phyloP scores from a whole-genome alignment of 2,329 filamentous ascomycete genomes.

The Chrysosporium keratinophilum region DNA sequence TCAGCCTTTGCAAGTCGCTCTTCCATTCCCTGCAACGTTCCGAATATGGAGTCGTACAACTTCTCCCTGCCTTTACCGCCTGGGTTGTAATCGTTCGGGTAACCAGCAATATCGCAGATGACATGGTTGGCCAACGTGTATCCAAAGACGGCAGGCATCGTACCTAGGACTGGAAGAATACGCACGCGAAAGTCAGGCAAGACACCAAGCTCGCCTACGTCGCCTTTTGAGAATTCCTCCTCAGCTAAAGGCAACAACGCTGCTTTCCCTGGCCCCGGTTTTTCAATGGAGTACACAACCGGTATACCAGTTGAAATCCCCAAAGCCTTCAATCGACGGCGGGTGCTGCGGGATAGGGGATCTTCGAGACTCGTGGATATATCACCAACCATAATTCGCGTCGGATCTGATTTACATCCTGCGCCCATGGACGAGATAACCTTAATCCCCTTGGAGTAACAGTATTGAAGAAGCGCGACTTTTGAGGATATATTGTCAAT shows the following conservation, averaged over 20 bases:
- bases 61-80: conserved; percentile 75
- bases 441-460: conserved; percentile 61
- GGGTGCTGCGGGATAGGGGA: conserved; percentile 71
- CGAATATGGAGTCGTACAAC: conserved; percentile 77
- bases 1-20: conserved; percentile 58
- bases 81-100: conserved; percentile 69
- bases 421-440: conserved; percentile 96
- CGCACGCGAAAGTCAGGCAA: conserved; percentile 86
- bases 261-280: conserved; percentile 81
- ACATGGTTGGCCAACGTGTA: conserved; percentile 87
- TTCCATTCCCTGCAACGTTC: conserved; percentile 63
- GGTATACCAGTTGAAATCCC: conserved; percentile 80
- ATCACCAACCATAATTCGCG: conserved; percentile 78
- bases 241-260: conserved; percentile 76
- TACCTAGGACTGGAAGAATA: conserved; percentile 90
- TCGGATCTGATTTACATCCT: conserved; percentile 81
- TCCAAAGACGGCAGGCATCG: conserved; percentile 95
- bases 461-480: conserved; percentile 80
- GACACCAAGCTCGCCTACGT: conserved; percentile 75
- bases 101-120: conserved; percentile 68
- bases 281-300: conserved; percentile 85
- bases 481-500: conserved; percentile 99
- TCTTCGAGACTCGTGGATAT: conserved; percentile 84
- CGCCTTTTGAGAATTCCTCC: conserved; percentile 76
- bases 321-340: conserved; percentile 62